Base-by-base conservation (phyloP, 1,284 basidiomycete genomes). In the Trametes hirsuta region DNA sequence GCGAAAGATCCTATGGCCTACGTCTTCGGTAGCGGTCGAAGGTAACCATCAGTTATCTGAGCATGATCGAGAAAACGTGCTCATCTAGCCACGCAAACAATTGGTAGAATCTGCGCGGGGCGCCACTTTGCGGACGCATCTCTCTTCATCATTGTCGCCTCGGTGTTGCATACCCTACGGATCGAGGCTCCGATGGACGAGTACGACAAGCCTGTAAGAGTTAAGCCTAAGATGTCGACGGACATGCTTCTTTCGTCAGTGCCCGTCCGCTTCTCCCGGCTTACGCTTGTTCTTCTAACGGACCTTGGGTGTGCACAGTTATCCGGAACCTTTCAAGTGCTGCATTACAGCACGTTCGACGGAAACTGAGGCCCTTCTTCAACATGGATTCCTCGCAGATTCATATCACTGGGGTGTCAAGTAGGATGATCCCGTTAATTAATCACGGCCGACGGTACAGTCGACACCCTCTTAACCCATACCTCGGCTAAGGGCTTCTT, bases 81-180 rank as follows among this genome's bases (percentile, higher is more conserved):
- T 30, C 30, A 30, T 8, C 8, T 30, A 30, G 30, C 30, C 30
- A 30, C 30, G 8, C 30, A 12, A 40, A 40, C 39, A 12, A 10
- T 39, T 30, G 11, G 12, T 25, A 68, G 67, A 35, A 61, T 62
- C 12, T 70, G 69, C 34, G 51, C 69, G 1, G 69, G 67, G 11
- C 56, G 55, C 30, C 45, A 53, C 21, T 55, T 72, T n/a, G 65
- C 66, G 6, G 62, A 66, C n/a, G 46, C 59, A 21, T 59, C 65
- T 4, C 24, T 72, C 5, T 72, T 63, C 50, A 66, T 71, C 45
- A 55, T 57, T 4, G 50, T 70, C 10, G 66, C 68, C 3, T 59
- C 51, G 12, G 54, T 66, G 10, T 53, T 72, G 24, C 53, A 65
- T 15, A 53, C 64, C 14, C 65, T 68, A 44, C 45, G 61, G 24